phyloP scores from a whole-genome alignment of 805 yeast species.

The Hanseniaspora occidentalis region DNA sequence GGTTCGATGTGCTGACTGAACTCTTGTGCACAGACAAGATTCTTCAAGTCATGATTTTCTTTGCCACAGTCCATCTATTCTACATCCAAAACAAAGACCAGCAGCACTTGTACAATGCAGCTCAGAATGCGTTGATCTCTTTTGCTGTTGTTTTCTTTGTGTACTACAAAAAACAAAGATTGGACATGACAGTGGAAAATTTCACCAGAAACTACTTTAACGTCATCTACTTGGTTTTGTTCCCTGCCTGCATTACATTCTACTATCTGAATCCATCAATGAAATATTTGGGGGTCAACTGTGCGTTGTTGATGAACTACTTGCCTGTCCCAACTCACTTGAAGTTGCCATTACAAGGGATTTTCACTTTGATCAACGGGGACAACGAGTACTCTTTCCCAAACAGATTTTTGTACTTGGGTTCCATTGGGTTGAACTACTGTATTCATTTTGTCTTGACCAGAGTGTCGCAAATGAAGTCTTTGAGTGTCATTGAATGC shows the following conservation, averaged over 20 bases:
- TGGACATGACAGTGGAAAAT: constrained; percentile 1
- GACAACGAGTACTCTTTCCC: constrained; percentile 8
- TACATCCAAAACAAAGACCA: constrained; percentile 3
- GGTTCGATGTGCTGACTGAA: constrained; percentile 7
- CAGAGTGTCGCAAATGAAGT: constrained; percentile 23
- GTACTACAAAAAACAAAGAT: constrained; percentile 2
- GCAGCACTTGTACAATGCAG: constrained; percentile 1
- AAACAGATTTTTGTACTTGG: constrained; percentile 8
- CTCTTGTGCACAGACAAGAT: constrained; percentile 6
- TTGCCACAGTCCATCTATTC: constrained; percentile 6
- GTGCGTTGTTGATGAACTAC: constrained; percentile 6
- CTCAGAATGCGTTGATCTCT: constrained; percentile 5
- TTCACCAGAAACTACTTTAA: constrained; percentile 5
- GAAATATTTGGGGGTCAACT: constrained; percentile 4
- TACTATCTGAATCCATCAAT: background rate
- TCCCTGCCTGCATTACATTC: constrained; percentile 4
- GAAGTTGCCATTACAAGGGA: constrained; percentile 16
- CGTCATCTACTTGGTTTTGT: constrained; percentile 3
- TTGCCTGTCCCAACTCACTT: constrained; percentile 9
- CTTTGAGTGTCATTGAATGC: constrained; percentile 28
- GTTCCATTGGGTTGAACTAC: constrained; percentile 18
- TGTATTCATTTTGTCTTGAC: constrained; percentile 17
- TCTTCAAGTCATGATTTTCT: constrained; percentile 3
- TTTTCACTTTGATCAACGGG: constrained; percentile 13
- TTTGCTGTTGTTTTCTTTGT: constrained; percentile 3